A percentile compares a stretch with the other conserved stretches of the same genome.
Evolutionary conservation across 352 stramenopile species (phyloP).

Genomic region (Pythium brachiatum): DNA sequence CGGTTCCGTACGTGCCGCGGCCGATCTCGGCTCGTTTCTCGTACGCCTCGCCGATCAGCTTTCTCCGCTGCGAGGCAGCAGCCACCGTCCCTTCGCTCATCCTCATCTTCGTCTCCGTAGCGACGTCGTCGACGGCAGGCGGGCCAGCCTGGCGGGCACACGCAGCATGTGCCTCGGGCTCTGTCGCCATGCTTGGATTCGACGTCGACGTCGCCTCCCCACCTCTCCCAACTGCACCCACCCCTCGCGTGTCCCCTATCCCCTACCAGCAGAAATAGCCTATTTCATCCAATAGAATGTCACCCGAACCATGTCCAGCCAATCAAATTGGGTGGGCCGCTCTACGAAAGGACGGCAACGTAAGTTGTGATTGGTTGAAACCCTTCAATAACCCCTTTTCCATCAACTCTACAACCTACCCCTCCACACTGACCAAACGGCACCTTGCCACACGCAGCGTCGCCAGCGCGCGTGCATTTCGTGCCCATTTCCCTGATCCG

Average conservation of each 20-base stretch:
- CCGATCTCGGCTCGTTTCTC: conserved; percentile 76
- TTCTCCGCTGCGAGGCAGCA: conserved; percentile 19
- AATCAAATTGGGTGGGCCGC: not conserved
- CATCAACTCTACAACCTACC: not conserved
- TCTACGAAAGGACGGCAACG: not conserved
- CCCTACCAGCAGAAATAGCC: too few species aligned
- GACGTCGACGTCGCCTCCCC: not conserved
- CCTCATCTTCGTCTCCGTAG: conserved; percentile 20
- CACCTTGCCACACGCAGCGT: not conserved
- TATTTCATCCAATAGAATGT: too few species aligned
- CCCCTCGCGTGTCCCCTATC: not conserved
- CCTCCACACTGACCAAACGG: conserved; percentile 1
- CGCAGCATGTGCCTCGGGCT: not conserved
- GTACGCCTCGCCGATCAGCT: conserved; percentile 60
- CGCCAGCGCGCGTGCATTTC: conserved; percentile 6
- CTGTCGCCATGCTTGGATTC: conserved; percentile 16
- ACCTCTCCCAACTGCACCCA: not conserved
- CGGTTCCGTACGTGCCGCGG: conserved; percentile 73
- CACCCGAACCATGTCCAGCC: too few species aligned
- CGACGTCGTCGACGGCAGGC: conserved; percentile 15
- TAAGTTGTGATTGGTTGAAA: not conserved
- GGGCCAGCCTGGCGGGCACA: conserved; percentile 4
- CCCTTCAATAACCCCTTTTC: not conserved
- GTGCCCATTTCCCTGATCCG: conserved; percentile 11
- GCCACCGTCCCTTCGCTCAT: conserved; percentile 18